Base-by-base conservation (phyloP, 768 basidiomycete species). In the Naematelia aurantialba region DNA sequence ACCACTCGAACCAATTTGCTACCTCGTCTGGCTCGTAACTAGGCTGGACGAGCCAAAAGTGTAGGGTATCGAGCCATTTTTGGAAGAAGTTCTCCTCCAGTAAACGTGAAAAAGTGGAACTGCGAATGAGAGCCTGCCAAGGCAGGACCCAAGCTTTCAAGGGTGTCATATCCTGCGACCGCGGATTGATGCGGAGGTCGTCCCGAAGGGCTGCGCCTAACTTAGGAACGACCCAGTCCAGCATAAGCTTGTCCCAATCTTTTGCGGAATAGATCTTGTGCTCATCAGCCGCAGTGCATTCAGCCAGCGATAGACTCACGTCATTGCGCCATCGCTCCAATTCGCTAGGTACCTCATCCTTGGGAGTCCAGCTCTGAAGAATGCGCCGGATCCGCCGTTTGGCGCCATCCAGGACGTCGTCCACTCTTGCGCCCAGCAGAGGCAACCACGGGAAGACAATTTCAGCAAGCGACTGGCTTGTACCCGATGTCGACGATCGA, bases 381-480 rank as follows among this genome's bases (percentile, higher is more conserved):
- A 89, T 76, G 51, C 82, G 83, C 77, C 89, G 89, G 58, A 98
- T 81, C 72, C 93, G 90, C 67, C 94, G 82, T 69, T 85, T 85
- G 13, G 91, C 88, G 62, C 94, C 91, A 12, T 85, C 88, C 11
- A 97, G 77, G n/a, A 97, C 80, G 24, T 85, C 85, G 52, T 97
- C 91, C 61, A 91, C 78, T 53, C 92, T 80, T 29, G 88, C 77
- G 3, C 90, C 93, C 2, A 94, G 83, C 69, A 91, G 83, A 3
- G 92, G 91, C 47, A 99, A 78, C 96, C 96, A 99, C 8, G 96
- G 96, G 75, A 98, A 94, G 0, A 99, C 85, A 48, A 99, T 82
- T 0, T 83, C 80, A 49, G 88, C 89, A 50, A 98, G 76, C 0
- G 89, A 78, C 80, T 82, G 25, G 11, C 48, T 24, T 79, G 81